Conservation (phyloP, 2,329 filamentous ascomycete genomes). For the Laburnicola sp. region DNA sequence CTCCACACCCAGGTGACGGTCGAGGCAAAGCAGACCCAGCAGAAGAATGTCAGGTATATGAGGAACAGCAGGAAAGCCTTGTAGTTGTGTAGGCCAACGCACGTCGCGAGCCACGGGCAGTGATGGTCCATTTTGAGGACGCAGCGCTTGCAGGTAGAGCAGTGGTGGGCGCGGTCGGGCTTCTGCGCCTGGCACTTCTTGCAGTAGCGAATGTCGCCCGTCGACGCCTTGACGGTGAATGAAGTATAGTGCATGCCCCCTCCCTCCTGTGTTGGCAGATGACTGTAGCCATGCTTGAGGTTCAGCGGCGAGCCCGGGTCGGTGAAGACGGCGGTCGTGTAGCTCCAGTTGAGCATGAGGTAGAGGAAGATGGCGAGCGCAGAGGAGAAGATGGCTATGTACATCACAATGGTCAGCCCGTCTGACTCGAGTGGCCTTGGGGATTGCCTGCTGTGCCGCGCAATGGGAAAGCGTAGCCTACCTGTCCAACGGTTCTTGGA, state of each 20-base stretch:
- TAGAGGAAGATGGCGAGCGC: conserved; percentile 72
- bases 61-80: conserved; percentile 94
- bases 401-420: conserved; percentile 15
- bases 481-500: conserved; percentile 43
- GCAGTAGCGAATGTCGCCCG: conserved; percentile 85
- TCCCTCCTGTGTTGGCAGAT: conserved; percentile 73
- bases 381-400: conserved; percentile 54
- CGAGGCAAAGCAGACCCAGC: conserved; percentile 77
- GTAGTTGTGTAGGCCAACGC: conserved; percentile 91
- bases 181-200: conserved; percentile 97
- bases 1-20: conserved; percentile 81
- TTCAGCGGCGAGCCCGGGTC: conserved; percentile 71
- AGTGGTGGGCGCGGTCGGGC: conserved; percentile 95
- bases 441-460: not conserved
- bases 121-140: conserved; percentile 99
- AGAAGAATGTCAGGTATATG: conserved; percentile 85
- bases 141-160: conserved; percentile 89
- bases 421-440: not conserved
- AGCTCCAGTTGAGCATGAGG: conserved; percentile 79
- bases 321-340: conserved; percentile 92
- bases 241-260: conserved; percentile 62
- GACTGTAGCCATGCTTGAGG: conserved; percentile 66
- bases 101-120: conserved; percentile 96
- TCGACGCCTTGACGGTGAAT: conserved; percentile 84
- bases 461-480: conserved; percentile 18